Evolutionary conservation across 176 grass and related monocot genomes (phyloP), one percentile per base, ranked within the genome.

Genomic region (Chloris gayana): DNA sequence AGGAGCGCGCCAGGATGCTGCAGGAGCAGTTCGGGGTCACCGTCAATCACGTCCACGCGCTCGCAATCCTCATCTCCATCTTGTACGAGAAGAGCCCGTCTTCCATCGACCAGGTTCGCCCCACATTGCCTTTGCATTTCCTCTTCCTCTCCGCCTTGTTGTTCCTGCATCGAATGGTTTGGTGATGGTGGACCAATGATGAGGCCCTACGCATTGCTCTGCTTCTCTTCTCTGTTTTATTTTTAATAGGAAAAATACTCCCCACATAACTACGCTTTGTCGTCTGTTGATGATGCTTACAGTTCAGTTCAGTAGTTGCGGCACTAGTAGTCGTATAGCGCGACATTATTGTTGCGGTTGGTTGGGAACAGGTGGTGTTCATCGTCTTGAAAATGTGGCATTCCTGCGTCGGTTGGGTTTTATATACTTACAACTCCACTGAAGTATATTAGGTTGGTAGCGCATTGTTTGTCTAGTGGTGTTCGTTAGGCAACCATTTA

Each of bases 1-100:
- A 98, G 47, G 95, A 98, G 85, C 78, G 95, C 51, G 92, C 95
- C 45, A 88, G 95, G 87, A 98, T 95, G 95, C 78, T 98, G 69
- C 95, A 95, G 90, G 95, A 98, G 84, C 95, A 95, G 78, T 98
- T 98, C 73, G 92, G 92, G 19, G 86, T 93, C 75, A 98, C 90
- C 83, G 88, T 98, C 86, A 95, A 95, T 81, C 92, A 98, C 76
- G 88, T 98, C 53, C 96, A 87, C 58, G 96, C 96, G 1, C 90
- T 98, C 79, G 88, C 74, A 67, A 91, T 95, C 35, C 92, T 98
- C 77, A 82, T 98, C 80, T 95, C 92, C 67, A 95, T 79, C 46
- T 98, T 98, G 77, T 98, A 89, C 87, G 83, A 93, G 86, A 98
- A 93, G 85, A 31, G 45, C 14, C 90, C 92, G 1, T 90, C 92